A percentile compares a stretch with the other conserved stretches of the same genome.
Evolutionary conservation across 1,284 basidiomycete species (phyloP).

Genomic region (Leccinum pachyderme): DNA sequence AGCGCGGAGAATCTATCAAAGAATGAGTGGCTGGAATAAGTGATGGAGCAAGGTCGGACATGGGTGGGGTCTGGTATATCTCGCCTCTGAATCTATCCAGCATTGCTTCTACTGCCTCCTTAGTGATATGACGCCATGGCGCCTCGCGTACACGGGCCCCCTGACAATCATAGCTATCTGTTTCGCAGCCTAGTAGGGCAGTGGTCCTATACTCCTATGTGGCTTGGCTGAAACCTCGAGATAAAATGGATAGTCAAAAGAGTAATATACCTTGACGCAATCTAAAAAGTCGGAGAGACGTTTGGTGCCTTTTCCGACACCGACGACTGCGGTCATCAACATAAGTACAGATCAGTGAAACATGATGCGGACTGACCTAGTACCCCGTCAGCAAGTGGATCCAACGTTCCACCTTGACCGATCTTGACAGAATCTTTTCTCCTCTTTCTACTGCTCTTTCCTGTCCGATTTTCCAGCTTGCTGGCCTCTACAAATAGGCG

Average conservation of each 20-base stretch:
- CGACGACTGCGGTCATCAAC: slow-evolving; percentile 66
- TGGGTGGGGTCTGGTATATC: slow-evolving; percentile 88
- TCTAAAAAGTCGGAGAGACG: slow-evolving; percentile 82
- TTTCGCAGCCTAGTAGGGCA: slow-evolving; percentile 91
- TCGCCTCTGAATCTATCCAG: slow-evolving; percentile 84
- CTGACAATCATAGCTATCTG: slow-evolving; percentile 92
- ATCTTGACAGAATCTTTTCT: slow-evolving; percentile 64
- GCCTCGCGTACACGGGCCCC: slow-evolving; percentile 75
- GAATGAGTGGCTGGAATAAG: slow-evolving; percentile 10
- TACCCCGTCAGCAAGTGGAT: slow-evolving; percentile 95
- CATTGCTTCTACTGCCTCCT: slow-evolving; percentile 67
- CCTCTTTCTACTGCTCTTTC: slow-evolving; percentile 41
- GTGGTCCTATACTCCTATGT: slow-evolving; percentile 87
- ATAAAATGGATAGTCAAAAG: slow-evolving; percentile 3
- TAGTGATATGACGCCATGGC: slow-evolving; percentile 83
- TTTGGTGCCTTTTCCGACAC: slow-evolving; percentile 90
- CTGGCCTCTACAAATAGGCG: slow-evolving; percentile 71
- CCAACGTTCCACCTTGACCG: slow-evolving; percentile 92
- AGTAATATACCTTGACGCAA: slow-evolving; percentile 76
- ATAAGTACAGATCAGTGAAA: slow-evolving; percentile 6
- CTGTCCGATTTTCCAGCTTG: slow-evolving; percentile 47
- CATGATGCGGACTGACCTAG: slow-evolving; percentile 49
- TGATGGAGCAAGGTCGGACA: slow-evolving; percentile 52
- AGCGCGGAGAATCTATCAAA: slow-evolving; percentile 86
- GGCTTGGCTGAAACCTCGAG: slow-evolving; percentile 18